Evolutionary conservation across 2,329 filamentous ascomycete genomes (phyloP), one percentile per base, ranked within the genome.

Genomic region (Lasiodiplodia gonubiensis): DNA sequence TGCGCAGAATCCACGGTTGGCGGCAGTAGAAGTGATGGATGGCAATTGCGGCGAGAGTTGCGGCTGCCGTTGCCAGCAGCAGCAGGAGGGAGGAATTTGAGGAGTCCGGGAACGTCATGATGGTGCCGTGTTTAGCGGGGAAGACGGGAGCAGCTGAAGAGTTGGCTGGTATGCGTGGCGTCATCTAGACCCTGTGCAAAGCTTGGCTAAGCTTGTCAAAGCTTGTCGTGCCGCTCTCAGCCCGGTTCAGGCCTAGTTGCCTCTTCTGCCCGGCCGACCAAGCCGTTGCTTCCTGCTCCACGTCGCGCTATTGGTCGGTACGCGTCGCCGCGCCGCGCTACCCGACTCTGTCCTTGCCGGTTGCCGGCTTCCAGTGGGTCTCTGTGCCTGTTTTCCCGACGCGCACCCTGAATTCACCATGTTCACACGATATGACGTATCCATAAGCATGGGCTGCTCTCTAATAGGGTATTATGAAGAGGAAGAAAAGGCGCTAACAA

Each of bases 1-100:
- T 21, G 37, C 42, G 64, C 11, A 6, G 21, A 30, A 68, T 59
- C 67, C 67, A 68, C 39, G 67, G 67, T 51, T 68, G 63, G 46
- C 64, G 63, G 42, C 55, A 48, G 25, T 59, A 68, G 49, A 66
- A 37, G 30, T 66, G 55, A 16, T 65, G 51, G 16, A 65, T 39
- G n/a, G 48, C 60, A 30, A 64, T 21, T 3, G 55, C 55, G 21
- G 49, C 46, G 12, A 30, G 8, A 33, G 30, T 33, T 33, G 30
- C 25, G 23, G 16, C 57, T 16, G 30, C 25, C 42, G 39, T 11
- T 3, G 57, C 46, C 46, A 64, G 30, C 25, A 39, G 30, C 46
- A 52, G 60, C 60, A 46, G 57, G 14, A 21, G 12, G 2, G 57
- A 16, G n/a, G 21, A 2, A 60, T 60, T 48, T 60, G 55, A 60